Evolutionary conservation across 306 rosid genomes (phyloP).

Genomic region (Medicago truncatula): DNA sequence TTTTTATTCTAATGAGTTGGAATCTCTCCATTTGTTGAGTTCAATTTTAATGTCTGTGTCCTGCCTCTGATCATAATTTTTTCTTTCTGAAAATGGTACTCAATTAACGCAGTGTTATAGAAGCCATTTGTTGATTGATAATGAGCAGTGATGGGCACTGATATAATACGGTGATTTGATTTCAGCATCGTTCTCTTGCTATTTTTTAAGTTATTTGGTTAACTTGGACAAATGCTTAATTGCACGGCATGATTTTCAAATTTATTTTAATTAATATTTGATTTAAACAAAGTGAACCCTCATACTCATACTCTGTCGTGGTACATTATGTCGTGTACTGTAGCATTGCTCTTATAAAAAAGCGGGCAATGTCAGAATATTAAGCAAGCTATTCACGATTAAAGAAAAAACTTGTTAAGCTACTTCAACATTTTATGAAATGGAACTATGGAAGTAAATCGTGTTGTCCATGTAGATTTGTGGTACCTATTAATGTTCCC

Average conservation of each 20-base stretch:
- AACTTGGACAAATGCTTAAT: neutral
- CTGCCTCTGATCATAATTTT: no score
- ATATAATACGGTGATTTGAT: neutral
- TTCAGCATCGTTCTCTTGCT: neutral
- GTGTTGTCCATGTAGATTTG: neutral
- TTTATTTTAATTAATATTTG: no score
- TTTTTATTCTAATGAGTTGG: no score
- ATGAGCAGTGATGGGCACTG: neutral
- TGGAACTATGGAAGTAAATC: neutral
- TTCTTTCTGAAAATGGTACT: no score
- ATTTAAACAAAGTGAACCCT: no score
- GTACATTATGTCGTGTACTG: no score
- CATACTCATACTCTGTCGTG: no score
- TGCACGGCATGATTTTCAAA: no score
- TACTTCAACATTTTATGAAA: neutral
- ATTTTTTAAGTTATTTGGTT: neutral
- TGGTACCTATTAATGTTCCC: neutral
- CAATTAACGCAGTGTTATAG: neutral
- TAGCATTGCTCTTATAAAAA: no score
- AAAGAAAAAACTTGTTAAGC: neutral
- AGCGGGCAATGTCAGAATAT: neutral
- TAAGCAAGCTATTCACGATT: neutral
- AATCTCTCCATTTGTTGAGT: no score
- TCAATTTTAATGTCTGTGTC: no score
- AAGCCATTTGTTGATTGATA: slow-evolving; percentile 5